These are phyloP conservation scores for Arabidopsis lyrata DNA, from an alignment of 441 rosid species.

Conservation along the genomic window DNA sequence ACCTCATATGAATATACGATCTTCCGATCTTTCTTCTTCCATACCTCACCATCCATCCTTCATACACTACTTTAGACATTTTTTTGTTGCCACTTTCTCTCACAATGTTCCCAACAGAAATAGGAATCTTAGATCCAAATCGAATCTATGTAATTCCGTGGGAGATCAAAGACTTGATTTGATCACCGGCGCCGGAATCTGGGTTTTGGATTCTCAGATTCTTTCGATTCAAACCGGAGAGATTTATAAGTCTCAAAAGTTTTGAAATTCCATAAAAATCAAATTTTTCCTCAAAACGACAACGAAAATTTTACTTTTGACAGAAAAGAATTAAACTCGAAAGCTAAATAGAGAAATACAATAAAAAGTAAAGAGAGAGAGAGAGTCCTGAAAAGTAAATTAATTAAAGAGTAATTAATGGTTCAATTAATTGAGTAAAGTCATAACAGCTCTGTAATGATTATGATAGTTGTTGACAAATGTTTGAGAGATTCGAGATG, in stretches of 20 bases:
- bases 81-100: background rate
- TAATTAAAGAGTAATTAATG: conserved; percentile 3
- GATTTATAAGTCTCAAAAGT: conserved; percentile 26
- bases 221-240: conserved; percentile 8
- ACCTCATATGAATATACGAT: conserved; percentile 96
- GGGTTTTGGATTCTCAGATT: conserved; percentile 33
- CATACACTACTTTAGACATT: conserved; percentile 90
- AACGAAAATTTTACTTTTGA: conserved; percentile 21
- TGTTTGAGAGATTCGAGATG: conserved; percentile 36
- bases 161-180: conserved; percentile 27
- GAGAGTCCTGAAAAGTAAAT: conserved; percentile 18
- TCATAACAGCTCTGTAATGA: conserved; percentile 35
- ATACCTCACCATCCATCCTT: conserved; percentile 99
- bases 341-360: conserved; percentile 20
- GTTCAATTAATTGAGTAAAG: conserved; percentile 11
- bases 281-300: conserved; percentile 4
- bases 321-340: background rate
- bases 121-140: conserved; percentile 45
- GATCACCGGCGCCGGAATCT: conserved; percentile 37
- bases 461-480: background rate
- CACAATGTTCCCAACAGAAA: conserved; percentile 26
- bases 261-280: conserved; percentile 16
- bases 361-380: background rate
- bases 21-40: conserved; percentile 98
- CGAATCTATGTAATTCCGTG: conserved; percentile 9